Evolutionary conservation across 2,329 filamentous ascomycete genomes (phyloP).

Genomic region (Ceratocystis harringtonii): DNA sequence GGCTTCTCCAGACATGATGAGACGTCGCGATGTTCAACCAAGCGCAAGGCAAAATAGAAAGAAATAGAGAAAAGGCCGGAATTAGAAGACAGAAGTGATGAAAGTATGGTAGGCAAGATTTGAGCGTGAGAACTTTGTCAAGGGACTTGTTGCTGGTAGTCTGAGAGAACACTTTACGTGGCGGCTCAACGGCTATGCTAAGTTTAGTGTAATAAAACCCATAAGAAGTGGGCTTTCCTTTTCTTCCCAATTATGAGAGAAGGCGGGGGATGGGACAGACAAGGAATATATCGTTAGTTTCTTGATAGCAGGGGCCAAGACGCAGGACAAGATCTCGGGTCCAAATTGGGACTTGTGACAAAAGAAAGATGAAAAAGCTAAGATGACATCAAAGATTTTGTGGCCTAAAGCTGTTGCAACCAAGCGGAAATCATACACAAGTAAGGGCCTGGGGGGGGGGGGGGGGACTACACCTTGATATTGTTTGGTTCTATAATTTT

Average conservation of each 20-base stretch:
- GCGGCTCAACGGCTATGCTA: slow-evolving; percentile 3
- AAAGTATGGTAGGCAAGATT: background rate
- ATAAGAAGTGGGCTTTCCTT: slow-evolving; percentile 5
- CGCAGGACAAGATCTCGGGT: background rate
- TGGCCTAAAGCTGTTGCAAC: too few species aligned
- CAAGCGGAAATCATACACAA: background rate
- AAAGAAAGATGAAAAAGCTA: background rate
- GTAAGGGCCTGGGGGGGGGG: background rate
- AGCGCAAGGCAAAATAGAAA: background rate
- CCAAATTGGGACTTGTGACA: background rate
- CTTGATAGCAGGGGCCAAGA: background rate
- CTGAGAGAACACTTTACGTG: slow-evolving; percentile 11
- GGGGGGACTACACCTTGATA: background rate
- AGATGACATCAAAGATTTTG: too few species aligned
- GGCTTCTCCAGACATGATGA: slow-evolving; percentile 80
- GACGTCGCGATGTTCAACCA: background rate
- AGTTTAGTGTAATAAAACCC: background rate
- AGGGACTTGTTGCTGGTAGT: background rate
- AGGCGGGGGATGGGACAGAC: background rate
- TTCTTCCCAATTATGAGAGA: background rate
- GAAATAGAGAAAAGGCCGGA: slow-evolving; percentile 1
- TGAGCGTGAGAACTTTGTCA: slow-evolving; percentile 5
- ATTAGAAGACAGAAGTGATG: background rate
- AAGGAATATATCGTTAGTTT: background rate
- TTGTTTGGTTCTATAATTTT: background rate